Evolutionary conservation across 2,329 filamentous ascomycete genomes (phyloP), one percentile per base, ranked within the genome.

Genomic region (Phaeomoniella chlamydospora): DNA sequence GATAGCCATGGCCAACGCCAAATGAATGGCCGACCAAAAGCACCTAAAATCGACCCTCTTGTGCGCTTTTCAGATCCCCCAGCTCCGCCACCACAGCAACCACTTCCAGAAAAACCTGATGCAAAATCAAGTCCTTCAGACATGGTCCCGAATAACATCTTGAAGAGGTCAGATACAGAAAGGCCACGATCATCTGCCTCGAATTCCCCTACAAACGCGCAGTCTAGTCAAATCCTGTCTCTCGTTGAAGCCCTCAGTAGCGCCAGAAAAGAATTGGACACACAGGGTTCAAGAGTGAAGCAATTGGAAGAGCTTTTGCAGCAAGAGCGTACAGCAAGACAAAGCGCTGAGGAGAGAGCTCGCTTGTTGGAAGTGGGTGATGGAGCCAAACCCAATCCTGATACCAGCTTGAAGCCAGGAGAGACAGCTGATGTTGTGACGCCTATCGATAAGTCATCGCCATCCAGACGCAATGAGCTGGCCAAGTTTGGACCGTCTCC

Each of bases 101-200:
- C 88, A 11, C 65, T 96, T 4, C 88, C 88, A 1, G 87, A 94
- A 53, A 94, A 94, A 55, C 88, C 88, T 0, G 85, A 93, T 56
- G 74, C 70, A 12, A 67, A 61, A 48, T 58, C 54, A 31, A 58
- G 62, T 18, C 58, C 58, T 13, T 49, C 70, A 0, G 62, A 64
- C 37, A 53, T 62, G 13, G 53, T 64, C 13, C 53, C 56, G 15
- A 61, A 59, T 31, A 73, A 77, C 0, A 74, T 83, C 1, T 57
- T 94, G 18, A 86, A 83, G 52, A 73, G 86, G 37, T 70, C 69
- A 3, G 76, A 82, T 16, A 87, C 81, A 0, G 85, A 93, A 44
- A 75, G 80, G 38, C 39, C 38, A 5, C 83, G 78, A 51, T 62
- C 68, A 37, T 46, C 45, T 32, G 36, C 50, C 13, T 46, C 44